A percentile compares a stretch with the other conserved stretches of the same genome.
phyloP scores from a whole-genome alignment of 768 basidiomycete species.

The Rhodotorula babjevae region DNA sequence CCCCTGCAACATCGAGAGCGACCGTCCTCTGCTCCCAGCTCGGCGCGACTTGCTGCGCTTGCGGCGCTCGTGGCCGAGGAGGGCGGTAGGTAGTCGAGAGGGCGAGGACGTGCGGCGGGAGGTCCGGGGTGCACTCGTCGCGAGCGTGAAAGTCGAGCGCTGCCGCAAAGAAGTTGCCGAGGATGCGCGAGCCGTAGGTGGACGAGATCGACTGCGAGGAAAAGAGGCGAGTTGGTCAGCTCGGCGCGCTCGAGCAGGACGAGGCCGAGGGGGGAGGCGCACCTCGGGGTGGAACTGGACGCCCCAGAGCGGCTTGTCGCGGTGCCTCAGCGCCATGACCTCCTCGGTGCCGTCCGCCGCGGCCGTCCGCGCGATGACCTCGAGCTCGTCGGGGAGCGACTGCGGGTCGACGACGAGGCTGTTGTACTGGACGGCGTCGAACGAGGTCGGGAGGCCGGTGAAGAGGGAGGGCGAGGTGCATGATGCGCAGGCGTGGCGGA shows the following conservation, averaged over 20 bases:
- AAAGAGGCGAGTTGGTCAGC: too few species aligned
- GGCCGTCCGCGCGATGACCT: conserved; percentile 22
- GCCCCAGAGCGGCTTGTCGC: conserved; percentile 26
- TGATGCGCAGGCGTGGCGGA: background rate
- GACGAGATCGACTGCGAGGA: conserved; percentile 34
- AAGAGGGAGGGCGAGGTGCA: background rate
- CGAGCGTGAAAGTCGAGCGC: background rate
- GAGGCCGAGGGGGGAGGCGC: background rate
- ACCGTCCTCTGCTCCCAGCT: conserved; percentile 24
- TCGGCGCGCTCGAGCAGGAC: too few species aligned
- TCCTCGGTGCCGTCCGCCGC: background rate
- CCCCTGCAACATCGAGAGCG: background rate
- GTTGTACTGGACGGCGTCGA: conserved; percentile 37
- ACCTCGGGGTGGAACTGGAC: conserved; percentile 40
- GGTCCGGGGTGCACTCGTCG: background rate
- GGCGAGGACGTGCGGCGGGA: conserved; percentile 4
- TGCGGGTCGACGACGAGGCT: conserved; percentile 16
- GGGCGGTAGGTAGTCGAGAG: conserved; percentile 13
- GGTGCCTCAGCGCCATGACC: conserved; percentile 28
- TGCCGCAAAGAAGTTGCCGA: conserved; percentile 33
- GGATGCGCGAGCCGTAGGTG: conserved; percentile 18
- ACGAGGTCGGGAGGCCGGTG: conserved; percentile 11
- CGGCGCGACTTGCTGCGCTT: background rate
- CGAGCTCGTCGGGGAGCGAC: conserved; percentile 14
- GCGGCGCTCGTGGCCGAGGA: too few species aligned